A percentile compares a stretch with the other conserved stretches of the same genome.
Evolutionary conservation across 495 filamentous ascomycete species (phyloP).

Genomic region (Penicillium canariense): DNA sequence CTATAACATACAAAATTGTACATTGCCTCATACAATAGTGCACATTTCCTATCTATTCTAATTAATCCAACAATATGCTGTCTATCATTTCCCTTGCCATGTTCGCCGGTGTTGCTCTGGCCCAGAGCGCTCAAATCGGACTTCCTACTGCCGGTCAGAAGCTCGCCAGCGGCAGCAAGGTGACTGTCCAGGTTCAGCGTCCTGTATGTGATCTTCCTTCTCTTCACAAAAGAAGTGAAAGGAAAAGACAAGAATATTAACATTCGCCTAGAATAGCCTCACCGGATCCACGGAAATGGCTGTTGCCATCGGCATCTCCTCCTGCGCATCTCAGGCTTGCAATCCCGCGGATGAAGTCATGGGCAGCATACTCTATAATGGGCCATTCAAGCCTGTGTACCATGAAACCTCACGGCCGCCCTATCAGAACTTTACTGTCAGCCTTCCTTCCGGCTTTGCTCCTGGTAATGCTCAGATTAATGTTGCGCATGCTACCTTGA

Average conservation of each 20-base stretch:
- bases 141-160: slow-evolving; percentile 47
- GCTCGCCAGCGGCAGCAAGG: slow-evolving; percentile 18
- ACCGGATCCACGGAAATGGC: slow-evolving; percentile 30
- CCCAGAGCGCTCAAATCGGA: slow-evolving; percentile 63
- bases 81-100: slow-evolving; percentile 21
- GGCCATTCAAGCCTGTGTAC: slow-evolving; percentile 30
- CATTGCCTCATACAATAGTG: background rate
- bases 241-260: too few species aligned
- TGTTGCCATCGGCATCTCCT: slow-evolving; percentile 35
- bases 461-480: slow-evolving; percentile 28
- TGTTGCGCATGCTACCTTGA: slow-evolving; percentile 34
- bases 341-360: slow-evolving; percentile 18
- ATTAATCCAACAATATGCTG: slow-evolving; percentile 23
- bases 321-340: slow-evolving; percentile 23
- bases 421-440: slow-evolving; percentile 42
- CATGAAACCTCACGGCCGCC: slow-evolving; percentile 27
- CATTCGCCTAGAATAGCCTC: slow-evolving; percentile 34
- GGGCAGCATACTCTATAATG: slow-evolving; percentile 33
- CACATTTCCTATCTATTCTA: background rate
- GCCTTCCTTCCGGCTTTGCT: slow-evolving; percentile 17
- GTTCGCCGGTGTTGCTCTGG: slow-evolving; percentile 49
- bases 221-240: too few species aligned
- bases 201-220: slow-evolving; percentile 23
- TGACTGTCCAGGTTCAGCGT: slow-evolving; percentile 34
- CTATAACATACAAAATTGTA: too few species aligned